Evolutionary conservation across 441 rosid genomes (phyloP).

Genomic region (Syzygium malaccense): DNA sequence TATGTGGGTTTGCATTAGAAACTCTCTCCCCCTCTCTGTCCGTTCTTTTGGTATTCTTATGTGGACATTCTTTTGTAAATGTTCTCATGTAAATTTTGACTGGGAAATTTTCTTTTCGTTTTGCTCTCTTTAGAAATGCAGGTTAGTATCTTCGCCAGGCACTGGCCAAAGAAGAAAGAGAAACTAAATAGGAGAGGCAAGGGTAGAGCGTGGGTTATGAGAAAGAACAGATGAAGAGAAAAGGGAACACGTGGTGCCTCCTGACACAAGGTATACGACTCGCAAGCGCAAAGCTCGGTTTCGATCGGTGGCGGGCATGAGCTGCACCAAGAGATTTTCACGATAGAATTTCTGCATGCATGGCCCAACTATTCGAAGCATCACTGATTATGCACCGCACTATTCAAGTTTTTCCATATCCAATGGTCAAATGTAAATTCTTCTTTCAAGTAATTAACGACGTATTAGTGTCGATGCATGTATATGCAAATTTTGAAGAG

Average conservation of each 20-base stretch:
- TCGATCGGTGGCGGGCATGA: conserved; percentile 10
- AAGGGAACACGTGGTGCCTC: conserved; percentile 29
- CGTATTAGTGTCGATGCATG: too few species aligned
- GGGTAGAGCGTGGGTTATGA: conserved; percentile 70
- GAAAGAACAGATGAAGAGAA: conserved; percentile 56
- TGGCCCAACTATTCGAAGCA: too few species aligned
- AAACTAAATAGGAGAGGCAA: conserved; percentile 52
- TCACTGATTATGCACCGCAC: too few species aligned
- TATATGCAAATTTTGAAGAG: too few species aligned
- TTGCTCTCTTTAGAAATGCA: conserved; percentile 4
- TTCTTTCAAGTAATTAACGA: too few species aligned
- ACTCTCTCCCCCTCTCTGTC: background rate
- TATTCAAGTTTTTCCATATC: too few species aligned
- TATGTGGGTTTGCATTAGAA: background rate
- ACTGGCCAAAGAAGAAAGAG: conserved; percentile 71
- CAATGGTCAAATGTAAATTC: too few species aligned
- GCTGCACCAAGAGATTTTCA: too few species aligned
- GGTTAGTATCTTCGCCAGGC: conserved; percentile 56
- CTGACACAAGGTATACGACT: conserved; percentile 42
- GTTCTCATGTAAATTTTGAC: background rate
- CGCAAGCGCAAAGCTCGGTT: conserved; percentile 35
- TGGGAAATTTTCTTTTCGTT: background rate
- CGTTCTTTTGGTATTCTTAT: background rate
- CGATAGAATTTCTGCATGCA: too few species aligned
- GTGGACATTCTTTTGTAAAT: background rate